Evolutionary conservation across 352 stramenopile genomes (phyloP).

Genomic region (Hyaloperonospora arabidopsidis): DNA sequence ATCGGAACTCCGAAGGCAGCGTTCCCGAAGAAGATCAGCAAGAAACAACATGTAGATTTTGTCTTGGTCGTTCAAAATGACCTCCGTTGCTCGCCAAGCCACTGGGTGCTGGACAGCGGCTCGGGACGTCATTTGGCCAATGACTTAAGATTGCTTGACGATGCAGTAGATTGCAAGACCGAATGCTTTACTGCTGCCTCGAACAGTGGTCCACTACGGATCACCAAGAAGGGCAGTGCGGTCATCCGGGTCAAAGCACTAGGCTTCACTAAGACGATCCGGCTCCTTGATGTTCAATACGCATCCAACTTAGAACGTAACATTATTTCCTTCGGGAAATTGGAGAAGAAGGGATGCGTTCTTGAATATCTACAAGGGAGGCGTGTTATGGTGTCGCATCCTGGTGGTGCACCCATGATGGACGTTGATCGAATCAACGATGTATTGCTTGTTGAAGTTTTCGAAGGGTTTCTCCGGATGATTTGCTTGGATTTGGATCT

Average conservation of each 20-base stretch:
- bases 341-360: neutral
- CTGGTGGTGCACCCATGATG: neutral
- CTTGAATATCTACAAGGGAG: too few relatives aligned
- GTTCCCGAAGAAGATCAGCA: too few relatives aligned
- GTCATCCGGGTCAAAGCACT: neutral
- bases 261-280: neutral
- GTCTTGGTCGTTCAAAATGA: too few relatives aligned
- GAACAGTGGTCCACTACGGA: neutral
- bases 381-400: too few relatives aligned
- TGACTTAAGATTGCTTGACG: neutral
- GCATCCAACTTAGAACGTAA: neutral
- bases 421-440: neutral
- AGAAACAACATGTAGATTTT: too few relatives aligned
- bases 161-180: neutral
- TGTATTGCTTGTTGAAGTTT: neutral
- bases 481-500: neutral
- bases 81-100: too few relatives aligned
- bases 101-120: neutral
- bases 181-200: neutral
- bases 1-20: too few relatives aligned
- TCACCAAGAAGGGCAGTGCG: neutral
- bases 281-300: neutral
- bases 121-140: neutral
- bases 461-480: neutral
- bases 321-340: neutral